Percentiles rank a stretch among this genome's conserved stretches.
phyloP scores from a whole-genome alignment of 129 eudicot species.

The Helianthus tuberosus region DNA sequence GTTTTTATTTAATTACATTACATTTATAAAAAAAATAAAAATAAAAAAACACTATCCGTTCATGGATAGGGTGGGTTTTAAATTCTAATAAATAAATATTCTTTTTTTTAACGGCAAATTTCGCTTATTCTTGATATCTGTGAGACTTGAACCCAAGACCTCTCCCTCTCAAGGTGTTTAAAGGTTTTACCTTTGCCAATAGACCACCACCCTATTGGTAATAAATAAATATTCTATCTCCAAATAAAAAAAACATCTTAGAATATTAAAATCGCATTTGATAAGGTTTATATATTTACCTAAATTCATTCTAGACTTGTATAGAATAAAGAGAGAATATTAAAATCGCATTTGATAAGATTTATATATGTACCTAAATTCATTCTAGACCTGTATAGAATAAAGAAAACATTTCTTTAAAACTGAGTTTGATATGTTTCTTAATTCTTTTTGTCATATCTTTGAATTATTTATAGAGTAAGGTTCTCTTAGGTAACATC shows the following conservation, averaged over 20 bases:
- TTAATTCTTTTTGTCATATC: not conserved
- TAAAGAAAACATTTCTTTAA: no score
- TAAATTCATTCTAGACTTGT: conserved; percentile 1
- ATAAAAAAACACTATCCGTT: not conserved
- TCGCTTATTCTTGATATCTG: no score
- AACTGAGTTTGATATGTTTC: no score
- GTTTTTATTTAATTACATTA: not conserved
- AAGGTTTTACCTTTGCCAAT: no score
- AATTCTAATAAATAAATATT: not conserved
- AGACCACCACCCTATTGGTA: no score
- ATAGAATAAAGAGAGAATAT: not conserved
- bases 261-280: not conserved
- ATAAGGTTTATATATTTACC: not conserved
- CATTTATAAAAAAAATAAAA: no score
- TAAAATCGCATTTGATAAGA: no score
- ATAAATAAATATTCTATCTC: not conserved
- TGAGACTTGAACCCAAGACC: no score
- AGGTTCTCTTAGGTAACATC: not conserved
- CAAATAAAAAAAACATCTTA: not conserved
- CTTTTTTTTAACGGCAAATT: no score
- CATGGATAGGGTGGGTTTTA: not conserved
- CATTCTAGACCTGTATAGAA: no score
- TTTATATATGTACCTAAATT: no score
- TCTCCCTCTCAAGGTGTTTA: no score
- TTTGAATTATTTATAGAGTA: not conserved